Conservation (phyloP, 139 green algal genomes). For the Limnomonas spitsbergensis region DNA sequence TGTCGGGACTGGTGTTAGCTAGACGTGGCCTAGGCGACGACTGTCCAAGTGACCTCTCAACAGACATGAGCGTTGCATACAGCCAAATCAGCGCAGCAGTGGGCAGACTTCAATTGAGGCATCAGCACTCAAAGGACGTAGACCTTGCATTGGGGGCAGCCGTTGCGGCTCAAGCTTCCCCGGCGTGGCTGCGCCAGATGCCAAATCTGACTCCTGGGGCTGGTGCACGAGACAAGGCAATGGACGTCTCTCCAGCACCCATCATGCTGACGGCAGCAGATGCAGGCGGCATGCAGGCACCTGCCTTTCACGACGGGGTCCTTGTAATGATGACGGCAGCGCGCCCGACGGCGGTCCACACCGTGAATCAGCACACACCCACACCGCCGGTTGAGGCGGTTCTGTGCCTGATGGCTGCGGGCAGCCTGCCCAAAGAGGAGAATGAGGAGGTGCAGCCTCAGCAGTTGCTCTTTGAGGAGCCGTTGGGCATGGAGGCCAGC, state of each 20-base stretch:
- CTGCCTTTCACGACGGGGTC: not conserved
- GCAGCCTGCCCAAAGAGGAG: too few species aligned
- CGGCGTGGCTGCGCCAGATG: too few species aligned
- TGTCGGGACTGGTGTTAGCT: too few species aligned
- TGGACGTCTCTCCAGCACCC: not conserved
- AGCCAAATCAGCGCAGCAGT: not conserved
- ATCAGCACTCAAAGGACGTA: not conserved
- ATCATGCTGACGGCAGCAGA: not conserved
- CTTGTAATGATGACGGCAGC: not conserved
- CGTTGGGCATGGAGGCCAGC: too few species aligned
- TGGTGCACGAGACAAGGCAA: not conserved
- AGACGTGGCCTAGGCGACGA: too few species aligned
- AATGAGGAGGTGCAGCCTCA: not conserved
- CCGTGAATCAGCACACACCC: not conserved
- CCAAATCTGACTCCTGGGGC: too few species aligned
- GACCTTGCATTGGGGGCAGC: too few species aligned
- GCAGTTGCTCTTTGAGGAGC: not conserved
- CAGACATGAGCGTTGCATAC: not conserved
- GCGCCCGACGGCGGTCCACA: too few species aligned
- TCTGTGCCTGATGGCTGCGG: not conserved
- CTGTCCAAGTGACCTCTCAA: too few species aligned
- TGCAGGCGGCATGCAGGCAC: not conserved
- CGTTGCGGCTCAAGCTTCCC: too few species aligned
- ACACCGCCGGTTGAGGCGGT: not conserved
- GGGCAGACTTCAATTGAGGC: not conserved